Percentiles rank a stretch among this genome's conserved stretches.
Conservation (phyloP, 1,284 basidiomycete species). For the Heterobasidion parviporum region DNA sequence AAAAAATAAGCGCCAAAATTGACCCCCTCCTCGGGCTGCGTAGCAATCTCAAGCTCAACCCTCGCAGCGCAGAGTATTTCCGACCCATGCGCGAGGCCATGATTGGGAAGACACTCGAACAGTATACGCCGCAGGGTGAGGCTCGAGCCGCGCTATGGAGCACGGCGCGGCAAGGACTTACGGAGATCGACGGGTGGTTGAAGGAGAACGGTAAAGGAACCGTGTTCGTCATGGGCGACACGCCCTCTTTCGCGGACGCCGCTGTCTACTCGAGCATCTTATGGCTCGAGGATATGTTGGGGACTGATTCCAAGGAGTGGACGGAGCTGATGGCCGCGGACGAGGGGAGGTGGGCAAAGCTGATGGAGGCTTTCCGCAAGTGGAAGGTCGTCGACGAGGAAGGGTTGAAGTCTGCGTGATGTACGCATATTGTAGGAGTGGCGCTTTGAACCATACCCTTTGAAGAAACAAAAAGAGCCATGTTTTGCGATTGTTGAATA, state of each 20-base stretch:
- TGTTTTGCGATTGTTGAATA: no score
- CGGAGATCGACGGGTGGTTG: slow-evolving; percentile 22
- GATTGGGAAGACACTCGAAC: slow-evolving; percentile 27
- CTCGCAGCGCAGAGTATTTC: slow-evolving; percentile 3
- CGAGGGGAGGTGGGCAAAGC: slow-evolving; percentile 28
- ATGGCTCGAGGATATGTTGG: slow-evolving; percentile 16
- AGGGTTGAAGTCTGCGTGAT: neutral
- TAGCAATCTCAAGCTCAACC: slow-evolving; percentile 22
- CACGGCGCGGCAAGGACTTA: slow-evolving; percentile 21
- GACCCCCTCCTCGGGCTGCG: slow-evolving; percentile 9
- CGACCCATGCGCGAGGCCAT: slow-evolving; percentile 21
- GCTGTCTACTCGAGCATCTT: neutral
- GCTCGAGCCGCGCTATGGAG: slow-evolving; percentile 18
- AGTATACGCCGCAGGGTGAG: slow-evolving; percentile 21
- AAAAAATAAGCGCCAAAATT: neutral
- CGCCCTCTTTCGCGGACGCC: slow-evolving; percentile 29
- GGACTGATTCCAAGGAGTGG: slow-evolving; percentile 30
- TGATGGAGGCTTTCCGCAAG: slow-evolving; percentile 23
- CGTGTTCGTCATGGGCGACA: slow-evolving; percentile 18
- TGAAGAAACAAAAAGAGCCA: no score
- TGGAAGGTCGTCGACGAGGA: slow-evolving; percentile 15
- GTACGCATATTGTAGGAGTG: no score
- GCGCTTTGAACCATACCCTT: no score
- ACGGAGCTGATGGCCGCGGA: slow-evolving; percentile 24
- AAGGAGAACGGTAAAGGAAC: slow-evolving; percentile 19